These are phyloP conservation scores for Sporothrix inflata DNA, from an alignment of 2,329 filamentous ascomycete species.

Conservation along the genomic window DNA sequence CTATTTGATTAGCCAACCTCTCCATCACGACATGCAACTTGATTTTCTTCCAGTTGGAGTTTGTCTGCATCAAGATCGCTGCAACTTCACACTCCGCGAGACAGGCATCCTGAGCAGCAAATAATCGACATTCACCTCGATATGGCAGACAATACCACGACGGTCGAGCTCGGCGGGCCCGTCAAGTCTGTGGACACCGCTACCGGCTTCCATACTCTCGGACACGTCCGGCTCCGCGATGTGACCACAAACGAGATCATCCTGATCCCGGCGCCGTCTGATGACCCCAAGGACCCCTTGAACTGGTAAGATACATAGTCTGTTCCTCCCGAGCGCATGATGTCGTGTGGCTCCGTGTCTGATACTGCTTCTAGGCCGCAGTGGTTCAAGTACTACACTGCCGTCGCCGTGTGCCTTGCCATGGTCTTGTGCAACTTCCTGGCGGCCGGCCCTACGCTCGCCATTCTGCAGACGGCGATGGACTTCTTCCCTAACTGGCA, in stretches of 20 bases:
- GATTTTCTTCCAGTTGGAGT: too few relatives aligned
- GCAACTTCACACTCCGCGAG: not conserved
- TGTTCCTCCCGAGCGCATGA: not conserved
- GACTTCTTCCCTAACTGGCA: slow-evolving; percentile 50
- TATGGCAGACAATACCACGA: not conserved
- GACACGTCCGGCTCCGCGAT: slow-evolving; percentile 49
- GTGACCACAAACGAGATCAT: slow-evolving; percentile 53
- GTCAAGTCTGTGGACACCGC: not conserved
- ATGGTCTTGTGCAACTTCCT: slow-evolving; percentile 62
- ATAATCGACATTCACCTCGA: not conserved
- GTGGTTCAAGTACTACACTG: slow-evolving; percentile 54
- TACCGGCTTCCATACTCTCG: slow-evolving; percentile 39
- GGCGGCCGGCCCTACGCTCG: slow-evolving; percentile 58
- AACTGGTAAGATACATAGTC: slow-evolving; percentile 47
- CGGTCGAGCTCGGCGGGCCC: not conserved
- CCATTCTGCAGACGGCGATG: slow-evolving; percentile 51
- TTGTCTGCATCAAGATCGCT: not conserved
- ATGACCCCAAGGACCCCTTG: slow-evolving; percentile 57
- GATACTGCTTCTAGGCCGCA: not conserved
- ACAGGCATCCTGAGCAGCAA: not conserved
- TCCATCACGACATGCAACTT: not conserved
- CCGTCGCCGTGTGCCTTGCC: slow-evolving; percentile 53
- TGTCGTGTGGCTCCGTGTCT: too few relatives aligned
- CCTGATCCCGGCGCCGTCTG: slow-evolving; percentile 53
- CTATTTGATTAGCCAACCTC: not conserved